These are phyloP conservation scores for Shiraia bambusicola DNA, from an alignment of 2,329 filamentous ascomycete genomes.

Conservation along the genomic window DNA sequence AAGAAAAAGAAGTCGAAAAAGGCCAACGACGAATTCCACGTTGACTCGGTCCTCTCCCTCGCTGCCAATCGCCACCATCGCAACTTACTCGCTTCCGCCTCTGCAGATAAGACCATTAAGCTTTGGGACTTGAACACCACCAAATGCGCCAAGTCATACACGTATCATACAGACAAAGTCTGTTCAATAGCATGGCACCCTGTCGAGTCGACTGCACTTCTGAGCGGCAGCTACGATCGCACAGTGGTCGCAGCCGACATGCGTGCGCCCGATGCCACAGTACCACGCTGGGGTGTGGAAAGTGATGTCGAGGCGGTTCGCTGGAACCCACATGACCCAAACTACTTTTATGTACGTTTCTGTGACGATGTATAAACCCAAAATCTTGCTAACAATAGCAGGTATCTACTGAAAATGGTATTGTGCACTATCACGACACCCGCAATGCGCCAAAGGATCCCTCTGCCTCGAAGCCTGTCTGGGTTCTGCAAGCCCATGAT, in stretches of 20 bases:
- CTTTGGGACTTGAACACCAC: constrained; percentile 94
- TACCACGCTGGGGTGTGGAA: constrained; percentile 87
- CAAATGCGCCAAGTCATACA: constrained; percentile 93
- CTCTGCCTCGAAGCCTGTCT: constrained; percentile 77
- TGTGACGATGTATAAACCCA: not conserved
- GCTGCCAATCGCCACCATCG: constrained; percentile 91
- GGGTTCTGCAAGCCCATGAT: constrained; percentile 95
- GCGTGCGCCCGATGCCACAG: constrained; percentile 82
- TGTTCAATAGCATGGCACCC: constrained; percentile 95
- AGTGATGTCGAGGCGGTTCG: constrained; percentile 89
- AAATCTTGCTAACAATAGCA: constrained; percentile 24
- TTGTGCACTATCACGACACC: constrained; percentile 89
- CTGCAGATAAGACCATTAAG: constrained; percentile 95
- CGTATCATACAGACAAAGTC: constrained; percentile 95
- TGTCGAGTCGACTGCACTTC: constrained; percentile 78
- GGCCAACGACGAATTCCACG: constrained; percentile 88
- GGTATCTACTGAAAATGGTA: constrained; percentile 81
- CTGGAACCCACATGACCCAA: constrained; percentile 91
- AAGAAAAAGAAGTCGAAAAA: constrained; percentile 90
- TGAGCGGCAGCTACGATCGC: constrained; percentile 93
- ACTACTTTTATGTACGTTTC: constrained; percentile 79
- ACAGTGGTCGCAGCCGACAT: constrained; percentile 95
- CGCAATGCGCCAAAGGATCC: constrained; percentile 74
- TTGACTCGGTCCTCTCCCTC: constrained; percentile 88
- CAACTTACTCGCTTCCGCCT: constrained; percentile 91